Evolutionary conservation across 1,139 yeast species (phyloP).

Genomic region (Sugiyamaella japonica): DNA sequence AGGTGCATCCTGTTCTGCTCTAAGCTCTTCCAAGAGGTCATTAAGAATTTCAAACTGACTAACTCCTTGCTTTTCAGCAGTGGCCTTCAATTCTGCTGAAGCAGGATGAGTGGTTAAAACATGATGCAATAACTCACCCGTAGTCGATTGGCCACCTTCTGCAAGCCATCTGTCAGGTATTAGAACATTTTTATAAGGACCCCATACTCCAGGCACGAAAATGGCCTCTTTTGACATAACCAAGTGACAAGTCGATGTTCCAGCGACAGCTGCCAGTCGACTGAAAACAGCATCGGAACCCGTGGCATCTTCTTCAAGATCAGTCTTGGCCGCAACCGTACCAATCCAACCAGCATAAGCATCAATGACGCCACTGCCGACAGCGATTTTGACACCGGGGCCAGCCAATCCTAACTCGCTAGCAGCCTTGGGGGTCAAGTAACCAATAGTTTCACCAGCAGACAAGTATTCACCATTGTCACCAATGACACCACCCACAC

Average conservation of each 20-base stretch:
- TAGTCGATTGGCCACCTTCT: constrained; percentile 98
- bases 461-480: constrained; percentile 69
- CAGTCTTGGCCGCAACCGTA: constrained; percentile 84
- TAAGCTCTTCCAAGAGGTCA: constrained; percentile 66
- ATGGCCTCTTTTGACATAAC: constrained; percentile 82
- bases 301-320: constrained; percentile 45
- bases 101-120: constrained; percentile 93
- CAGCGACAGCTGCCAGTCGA: constrained; percentile 95
- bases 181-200: constrained; percentile 92
- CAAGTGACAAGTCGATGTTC: constrained; percentile 96
- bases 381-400: constrained; percentile 64
- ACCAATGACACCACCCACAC: constrained; percentile 79
- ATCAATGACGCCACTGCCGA: constrained; percentile 94
- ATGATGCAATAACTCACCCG: constrained; percentile 91
- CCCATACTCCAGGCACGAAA: constrained; percentile 98
- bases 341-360: constrained; percentile 99
- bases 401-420: constrained; percentile 78
- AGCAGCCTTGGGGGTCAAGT: constrained; percentile 67
- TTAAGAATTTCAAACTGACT: constrained; percentile 84
- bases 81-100: constrained; percentile 61
- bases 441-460: constrained; percentile 89
- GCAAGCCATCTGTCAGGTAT: constrained; percentile 91
- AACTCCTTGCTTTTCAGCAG: constrained; percentile 61
- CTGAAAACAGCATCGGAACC: constrained; percentile 57
- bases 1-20: constrained; percentile 55